Evolutionary conservation across 2,329 filamentous ascomycete genomes (phyloP), one percentile per base, ranked within the genome.

Genomic region (Bisporella sp.): DNA sequence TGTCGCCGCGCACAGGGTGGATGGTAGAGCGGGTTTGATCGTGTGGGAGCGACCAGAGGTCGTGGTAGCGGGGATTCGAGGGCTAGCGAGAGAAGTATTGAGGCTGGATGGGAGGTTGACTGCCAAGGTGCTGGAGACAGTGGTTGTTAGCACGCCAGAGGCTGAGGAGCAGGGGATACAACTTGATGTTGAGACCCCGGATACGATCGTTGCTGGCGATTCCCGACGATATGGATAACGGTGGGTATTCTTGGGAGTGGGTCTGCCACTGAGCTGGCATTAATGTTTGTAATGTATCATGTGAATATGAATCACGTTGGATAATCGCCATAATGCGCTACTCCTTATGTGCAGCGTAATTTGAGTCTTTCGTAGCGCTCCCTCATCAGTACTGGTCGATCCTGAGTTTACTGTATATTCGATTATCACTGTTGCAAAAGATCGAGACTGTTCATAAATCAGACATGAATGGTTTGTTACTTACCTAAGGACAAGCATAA

Each of bases 101-200:
- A 51, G 41, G 30, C 13, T 56, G 7, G 60, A 62, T 52, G 29
- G 30, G 28, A 58, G 57, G 37, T 37, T 62, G 31, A 54, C 42
- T 11, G 39, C 54, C 30, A 32, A 30, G n/a, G 41, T 35, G 12
- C 42, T 63, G 47, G 61, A 63, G 29, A 48, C 48, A 31, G 54
- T 57, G 4, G 47, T 57, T 35, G 52, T 59, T 45, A 50, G 32
- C 40, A 33, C 3, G 6, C 11, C 12, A 39, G 21, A 21, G 21
- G 45, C 32, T 40, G 43, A 44, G 31, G 44, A 41, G 5, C 44
- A 56, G 53, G 56, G 52, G 3, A 51, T 59, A 47, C 59, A 60
- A 43, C 45, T 58, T n/a, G 58, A 62, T 48, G 60, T 59, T 40
- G 58, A 62, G 31, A 61, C 57, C 44, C 57, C 59, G 7, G 60